Base-by-base conservation (phyloP, 768 basidiomycete species). In the Collybia sordida region DNA sequence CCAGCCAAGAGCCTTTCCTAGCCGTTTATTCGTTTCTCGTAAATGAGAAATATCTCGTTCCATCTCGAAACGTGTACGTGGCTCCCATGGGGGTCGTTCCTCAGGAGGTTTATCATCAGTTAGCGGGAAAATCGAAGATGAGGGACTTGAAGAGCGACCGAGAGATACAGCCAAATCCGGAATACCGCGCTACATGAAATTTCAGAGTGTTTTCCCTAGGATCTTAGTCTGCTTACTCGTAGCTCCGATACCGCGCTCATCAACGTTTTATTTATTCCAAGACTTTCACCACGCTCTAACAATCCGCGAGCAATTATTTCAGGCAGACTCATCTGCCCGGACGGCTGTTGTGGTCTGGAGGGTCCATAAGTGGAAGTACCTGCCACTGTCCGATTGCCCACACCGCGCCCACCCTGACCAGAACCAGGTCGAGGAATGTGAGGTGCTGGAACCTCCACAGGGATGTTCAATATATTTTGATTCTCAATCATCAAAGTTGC, bases 401-500 rank as follows among this genome's bases (percentile, higher is more conserved):
- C 24, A 12, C 49, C 18, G 11, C 71, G 60, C 22, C 58, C 58
- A 24, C 62, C 60, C 15, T 72, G 66, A 17, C 60, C 45, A 36
- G 68, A 70, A 52, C 77, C 69, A 47, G 70, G 71, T 7, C 64
- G 54, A 3, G 70, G 62, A 0, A 68, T 62, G 3, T 68, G 65
- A 19, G 75, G 70, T 6, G 78, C 74, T 2, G 84, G 83, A 2
- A 84, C 71, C 38, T 93, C 89, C 1, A 80, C 64, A 0, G 88
- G 80, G 34, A 93, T 89, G 42, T 83, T 80, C 40, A 98, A 72
- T 8, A 86, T 54, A 54, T 88, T 89, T 28, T 81, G 79, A 62
- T 98, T 98, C 69, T 97, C 93, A 36, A 90, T 70, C 9, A 89
- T 75, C 27, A 95, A 65, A 4, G 89, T 79, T n/a, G 82, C 81